Evolutionary conservation across 169 alveolate species (phyloP).

Genomic region (Cryptosporidium viatorum): DNA sequence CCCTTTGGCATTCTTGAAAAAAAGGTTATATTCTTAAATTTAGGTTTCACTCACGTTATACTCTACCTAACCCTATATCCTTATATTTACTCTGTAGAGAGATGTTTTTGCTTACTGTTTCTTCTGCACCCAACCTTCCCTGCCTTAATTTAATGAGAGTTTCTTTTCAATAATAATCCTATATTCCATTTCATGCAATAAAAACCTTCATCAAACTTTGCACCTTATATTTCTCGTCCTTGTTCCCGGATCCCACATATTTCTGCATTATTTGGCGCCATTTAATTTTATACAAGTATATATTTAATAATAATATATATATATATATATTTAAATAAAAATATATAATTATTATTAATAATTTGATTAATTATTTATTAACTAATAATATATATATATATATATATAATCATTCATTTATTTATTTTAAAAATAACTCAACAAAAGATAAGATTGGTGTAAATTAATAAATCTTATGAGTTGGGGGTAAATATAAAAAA

Average conservation of each 20-base stretch:
- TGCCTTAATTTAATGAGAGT: conserved; percentile 10
- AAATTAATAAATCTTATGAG: too few relatives aligned
- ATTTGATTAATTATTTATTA: too few relatives aligned
- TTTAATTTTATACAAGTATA: not conserved
- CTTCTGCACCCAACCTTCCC: not conserved
- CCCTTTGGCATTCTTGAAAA: conserved; percentile 59
- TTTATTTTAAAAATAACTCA: too few relatives aligned
- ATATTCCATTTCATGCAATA: conserved; percentile 10
- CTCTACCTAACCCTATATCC: not conserved
- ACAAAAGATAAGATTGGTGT: too few relatives aligned
- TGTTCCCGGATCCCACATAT: conserved; percentile 19
- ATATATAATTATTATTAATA: too few relatives aligned
- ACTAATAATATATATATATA: too few relatives aligned
- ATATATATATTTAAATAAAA: too few relatives aligned
- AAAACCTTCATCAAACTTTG: conserved; percentile 5
- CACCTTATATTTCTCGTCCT: conserved; percentile 1
- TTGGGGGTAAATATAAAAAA: not conserved
- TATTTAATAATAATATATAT: not conserved
- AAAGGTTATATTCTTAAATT: not conserved
- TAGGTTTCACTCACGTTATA: not conserved
- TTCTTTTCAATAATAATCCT: not conserved
- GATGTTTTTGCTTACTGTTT: not conserved
- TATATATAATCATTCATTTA: too few relatives aligned
- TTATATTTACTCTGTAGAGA: conserved; percentile 5
- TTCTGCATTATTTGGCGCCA: conserved; percentile 46